Evolutionary conservation across 345 rosid genomes (phyloP), one percentile per base, ranked within the genome.

Genomic region (Turritis glabra): DNA sequence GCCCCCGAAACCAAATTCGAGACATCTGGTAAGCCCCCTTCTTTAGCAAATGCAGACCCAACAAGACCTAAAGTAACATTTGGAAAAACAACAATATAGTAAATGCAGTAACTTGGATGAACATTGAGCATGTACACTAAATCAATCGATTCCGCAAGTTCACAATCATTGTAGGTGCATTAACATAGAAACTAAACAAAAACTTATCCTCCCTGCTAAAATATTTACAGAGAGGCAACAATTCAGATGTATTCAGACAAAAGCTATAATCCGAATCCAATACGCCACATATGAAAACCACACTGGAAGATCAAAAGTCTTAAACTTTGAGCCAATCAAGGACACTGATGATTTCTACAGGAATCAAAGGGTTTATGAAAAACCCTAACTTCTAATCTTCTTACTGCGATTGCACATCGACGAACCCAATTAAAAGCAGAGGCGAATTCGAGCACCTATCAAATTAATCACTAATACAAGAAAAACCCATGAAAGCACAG

Each of bases 1-100:
- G 90, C 86, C 40, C 92, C 94, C 1, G 91, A 82, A 63, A 90
- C 74, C 15, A 87, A 61, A 79, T 79, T 86, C 33, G 92, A 82
- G 67, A 86, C 74, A 72, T 64, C 79, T 13, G 82, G 67, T 57
- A 86, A 41, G 56, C 76, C 62, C 29, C 86, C 89, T 71, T 89
- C 97, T 78, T 85, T 92, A 10, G 84, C 96, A 77, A 90, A 84
- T 71, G 89, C 85, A 0, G 98, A 92, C 61, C 98, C 98, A 74
- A 87, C 78, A 79, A 95, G 54, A 50, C 98, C 98, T 95, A 72
- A 69, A 50, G 59, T 35, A 51, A 44, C 48, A 38, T 21, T 59
- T 13, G 48, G 29, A 35, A 56, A 13, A 59, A 9, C 7, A 18
- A 1, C 19, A 60, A 8, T 22, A 1, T 17, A 7, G 19, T 22